phyloP scores from a whole-genome alignment of 257 asterid genomes.

The Plantago major region DNA sequence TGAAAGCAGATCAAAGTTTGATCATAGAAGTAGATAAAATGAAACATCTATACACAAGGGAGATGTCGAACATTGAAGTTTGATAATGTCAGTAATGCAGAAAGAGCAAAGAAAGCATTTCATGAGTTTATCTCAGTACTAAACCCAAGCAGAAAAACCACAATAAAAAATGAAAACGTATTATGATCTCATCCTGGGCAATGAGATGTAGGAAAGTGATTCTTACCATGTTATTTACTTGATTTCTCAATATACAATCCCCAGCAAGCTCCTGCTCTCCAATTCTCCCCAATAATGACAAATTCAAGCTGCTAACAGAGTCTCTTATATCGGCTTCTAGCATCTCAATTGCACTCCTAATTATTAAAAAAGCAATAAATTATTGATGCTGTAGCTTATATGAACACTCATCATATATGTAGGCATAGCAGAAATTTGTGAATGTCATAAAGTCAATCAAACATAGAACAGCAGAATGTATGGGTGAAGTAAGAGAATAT shows the following conservation, averaged over 20 bases:
- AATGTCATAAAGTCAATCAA: neutral
- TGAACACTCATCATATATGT: slow-evolving; percentile 11
- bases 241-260: slow-evolving; percentile 27
- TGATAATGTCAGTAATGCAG: too few species aligned
- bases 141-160: neutral
- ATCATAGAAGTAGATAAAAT: too few species aligned
- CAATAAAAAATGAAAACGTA: slow-evolving; percentile 3
- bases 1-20: neutral
- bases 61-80: neutral
- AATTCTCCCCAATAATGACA: slow-evolving; percentile 26
- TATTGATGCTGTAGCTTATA: slow-evolving; percentile 9
- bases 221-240: slow-evolving; percentile 44
- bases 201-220: slow-evolving; percentile 12
- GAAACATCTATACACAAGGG: neutral
- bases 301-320: slow-evolving; percentile 26
- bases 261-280: slow-evolving; percentile 36
- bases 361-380: slow-evolving; percentile 14
- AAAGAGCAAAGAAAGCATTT: too few species aligned
- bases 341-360: slow-evolving; percentile 84
- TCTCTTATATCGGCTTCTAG: slow-evolving; percentile 68
- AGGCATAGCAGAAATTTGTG: too few species aligned
- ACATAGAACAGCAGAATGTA: neutral
- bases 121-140: neutral
- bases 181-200: neutral
- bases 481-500: slow-evolving; percentile 11